Conservation (phyloP, 306 rosid species). For the Cucumis sativus region Cucumber_9930_V3 NC_026661.2:19726501-19727000, state of each 20-base stretch:
- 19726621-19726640: constrained; percentile 8
- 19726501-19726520: not conserved
- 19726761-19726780: constrained; percentile 67
- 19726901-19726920: not conserved
- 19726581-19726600: constrained; percentile 5
- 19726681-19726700: constrained; percentile 16
- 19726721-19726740: constrained; percentile 4
- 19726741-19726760: constrained; percentile 21
- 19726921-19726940: constrained; percentile 14
- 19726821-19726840: constrained; percentile 65
- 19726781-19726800: constrained; percentile 80
- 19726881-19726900: not conserved
- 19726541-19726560: constrained; percentile 53
- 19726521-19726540: not conserved
- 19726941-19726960: constrained; percentile 21
- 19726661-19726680: constrained; percentile 41
- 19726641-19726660: constrained; percentile 45
- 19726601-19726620: not conserved
- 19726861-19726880: constrained; percentile 57
- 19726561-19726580: constrained; percentile 40
- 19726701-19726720: constrained; percentile 5
- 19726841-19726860: constrained; percentile 79
- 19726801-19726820: constrained; percentile 79
- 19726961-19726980: constrained; percentile 11
- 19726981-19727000: constrained; percentile 15